Conservation (phyloP, 805 yeast genomes). For the Hanseniaspora lachancei region DNA sequence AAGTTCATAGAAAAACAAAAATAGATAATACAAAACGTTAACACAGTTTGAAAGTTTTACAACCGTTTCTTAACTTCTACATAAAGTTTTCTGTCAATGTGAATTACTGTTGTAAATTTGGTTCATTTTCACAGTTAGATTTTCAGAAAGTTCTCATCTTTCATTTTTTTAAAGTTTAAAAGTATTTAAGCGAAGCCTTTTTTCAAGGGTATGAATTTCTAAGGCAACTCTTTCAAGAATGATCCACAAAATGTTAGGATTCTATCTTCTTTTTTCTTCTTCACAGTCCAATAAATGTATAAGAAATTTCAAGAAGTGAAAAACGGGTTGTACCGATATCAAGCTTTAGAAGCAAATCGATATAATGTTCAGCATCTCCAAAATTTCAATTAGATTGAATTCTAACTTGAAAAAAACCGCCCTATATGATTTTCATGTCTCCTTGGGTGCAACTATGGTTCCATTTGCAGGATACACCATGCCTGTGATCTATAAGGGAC, state of each 20-base stretch:
- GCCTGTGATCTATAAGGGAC: conserved; percentile 84
- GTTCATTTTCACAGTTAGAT: no score
- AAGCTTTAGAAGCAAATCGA: background rate
- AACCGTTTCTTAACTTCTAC: background rate
- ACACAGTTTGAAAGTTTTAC: background rate
- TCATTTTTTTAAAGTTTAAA: no score
- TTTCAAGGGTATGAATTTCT: no score
- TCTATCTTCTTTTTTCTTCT: no score
- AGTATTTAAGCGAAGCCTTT: no score
- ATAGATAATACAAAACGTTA: background rate
- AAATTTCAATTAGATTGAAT: conserved; percentile 22
- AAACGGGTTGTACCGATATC: background rate
- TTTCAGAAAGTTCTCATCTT: no score
- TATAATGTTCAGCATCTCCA: conserved; percentile 3
- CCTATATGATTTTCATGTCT: conserved; percentile 63
- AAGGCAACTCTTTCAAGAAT: no score
- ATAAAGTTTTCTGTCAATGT: no score
- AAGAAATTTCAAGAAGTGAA: background rate
- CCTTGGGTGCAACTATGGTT: conserved; percentile 77
- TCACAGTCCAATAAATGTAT: no score
- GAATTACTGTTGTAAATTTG: no score
- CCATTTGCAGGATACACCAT: conserved; percentile 92
- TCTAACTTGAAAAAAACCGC: conserved; percentile 52
- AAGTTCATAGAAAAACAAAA: background rate
- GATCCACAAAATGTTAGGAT: no score